Base-by-base conservation (phyloP, 345 rosid genomes). In the Salix koriyanagi region DNA sequence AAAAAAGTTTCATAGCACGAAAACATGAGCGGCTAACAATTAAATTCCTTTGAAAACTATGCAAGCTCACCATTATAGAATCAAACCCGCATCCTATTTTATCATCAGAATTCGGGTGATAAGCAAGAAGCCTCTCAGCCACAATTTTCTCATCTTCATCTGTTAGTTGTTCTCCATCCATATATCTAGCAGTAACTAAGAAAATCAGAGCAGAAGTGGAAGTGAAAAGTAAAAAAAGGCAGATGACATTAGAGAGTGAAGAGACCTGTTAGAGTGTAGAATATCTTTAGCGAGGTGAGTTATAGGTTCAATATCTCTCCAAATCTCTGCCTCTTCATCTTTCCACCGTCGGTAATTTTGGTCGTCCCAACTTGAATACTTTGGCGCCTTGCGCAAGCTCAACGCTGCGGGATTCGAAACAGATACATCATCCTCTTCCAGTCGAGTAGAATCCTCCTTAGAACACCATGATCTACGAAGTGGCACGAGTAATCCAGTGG, bases 71-170 rank as follows among this genome's bases (percentile, higher is more conserved):
- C 96, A 94, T 91, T 60, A 92, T 83, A 72, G 81, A 89, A 80
- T 90, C 89, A 77, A 91, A 85, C 69, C 97, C 97, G 65, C 91
- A 88, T 56, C 96, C 98, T 74, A 92, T 86, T 89, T 92, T 92
- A 77, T 94, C 98, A 72, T 86, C 90, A 76, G 88, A 85, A 68
- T 85, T 90, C 16, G 93, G 94, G 84, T 94, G 97, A 83, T 87
- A 76, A 58, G 78, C 80, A 71, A 94, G 97, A 85, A 94, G 94
- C 89, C 84, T 91, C 81, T 88, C 87, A 19, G 82, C 80, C 71
- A 91, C 84, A 79, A 77, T 60, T 74, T 83, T 80, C 83, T 92
- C 94, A 70, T 92, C 93, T 69, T 90, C 93, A 76, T 52, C 83
- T 26, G 88, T 84, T 76, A 92, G 84, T 44, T 76, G 87, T 80